These are phyloP conservation scores for Fraxinus cuspidata DNA, from an alignment of 257 asterid genomes.

Conservation along the genomic window DNA sequence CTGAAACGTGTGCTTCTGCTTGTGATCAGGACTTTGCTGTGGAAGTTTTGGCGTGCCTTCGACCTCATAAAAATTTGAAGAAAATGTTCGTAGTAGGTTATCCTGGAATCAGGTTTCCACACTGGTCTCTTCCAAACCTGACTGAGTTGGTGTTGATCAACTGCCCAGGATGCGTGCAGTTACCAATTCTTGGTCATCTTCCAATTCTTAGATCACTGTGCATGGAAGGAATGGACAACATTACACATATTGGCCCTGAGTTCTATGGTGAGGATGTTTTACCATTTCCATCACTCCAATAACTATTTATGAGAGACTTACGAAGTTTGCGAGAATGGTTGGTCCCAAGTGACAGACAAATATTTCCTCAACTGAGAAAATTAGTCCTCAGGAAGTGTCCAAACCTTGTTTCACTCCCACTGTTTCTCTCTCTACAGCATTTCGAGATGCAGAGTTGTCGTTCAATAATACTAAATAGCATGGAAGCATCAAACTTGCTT, in stretches of 20 bases:
- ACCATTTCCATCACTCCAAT: conserved; percentile 24
- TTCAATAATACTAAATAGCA: background rate
- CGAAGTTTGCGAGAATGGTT: conserved; percentile 21
- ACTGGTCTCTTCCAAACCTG: conserved; percentile 26
- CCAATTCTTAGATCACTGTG: conserved; percentile 19
- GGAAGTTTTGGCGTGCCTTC: conserved; percentile 18
- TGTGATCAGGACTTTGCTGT: background rate
- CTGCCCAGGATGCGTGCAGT: conserved; percentile 18
- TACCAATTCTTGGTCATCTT: conserved; percentile 30
- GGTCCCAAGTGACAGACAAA: conserved; percentile 5
- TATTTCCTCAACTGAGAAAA: conserved; percentile 20
- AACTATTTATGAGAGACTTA: conserved; percentile 16
- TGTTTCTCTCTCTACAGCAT: conserved; percentile 21
- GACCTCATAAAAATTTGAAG: conserved; percentile 24
- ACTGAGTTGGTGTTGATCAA: conserved; percentile 18
- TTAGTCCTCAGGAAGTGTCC: conserved; percentile 21
- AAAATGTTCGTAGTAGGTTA: conserved; percentile 20
- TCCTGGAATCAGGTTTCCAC: conserved; percentile 16
- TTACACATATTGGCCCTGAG: conserved; percentile 15
- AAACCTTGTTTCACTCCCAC: conserved; percentile 13
- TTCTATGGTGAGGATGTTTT: conserved; percentile 10
- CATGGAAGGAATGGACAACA: conserved; percentile 21
- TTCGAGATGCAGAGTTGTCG: conserved; percentile 23
- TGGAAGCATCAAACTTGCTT: background rate
- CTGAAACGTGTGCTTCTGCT: background rate